A percentile compares a stretch with the other conserved stretches of the same genome.
These are phyloP conservation scores for Hygrophorus russula DNA, from an alignment of 768 basidiomycete species.

Conservation along the genomic window DNA sequence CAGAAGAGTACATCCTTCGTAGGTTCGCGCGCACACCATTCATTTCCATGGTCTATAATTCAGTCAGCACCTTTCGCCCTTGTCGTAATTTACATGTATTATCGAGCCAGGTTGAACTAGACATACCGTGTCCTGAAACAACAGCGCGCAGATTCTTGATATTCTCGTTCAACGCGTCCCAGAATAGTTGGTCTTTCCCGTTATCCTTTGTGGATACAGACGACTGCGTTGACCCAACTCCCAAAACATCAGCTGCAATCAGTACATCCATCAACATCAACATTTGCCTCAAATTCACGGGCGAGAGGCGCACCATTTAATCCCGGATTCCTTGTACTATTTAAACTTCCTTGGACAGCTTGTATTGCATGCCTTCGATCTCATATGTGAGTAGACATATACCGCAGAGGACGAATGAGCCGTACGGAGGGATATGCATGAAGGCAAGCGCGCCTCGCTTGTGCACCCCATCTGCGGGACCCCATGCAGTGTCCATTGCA, in stretches of 20 bases:
- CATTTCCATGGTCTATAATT: slow-evolving; percentile 57
- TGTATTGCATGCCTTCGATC: slow-evolving; percentile 24
- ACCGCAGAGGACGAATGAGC: slow-evolving; percentile 1
- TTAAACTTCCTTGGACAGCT: slow-evolving; percentile 22
- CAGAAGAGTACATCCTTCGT: slow-evolving; percentile 58
- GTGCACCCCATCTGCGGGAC: slow-evolving; percentile 24
- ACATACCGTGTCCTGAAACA: slow-evolving; percentile 61
- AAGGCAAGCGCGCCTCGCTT: slow-evolving; percentile 50
- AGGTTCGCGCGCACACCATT: slow-evolving; percentile 67
- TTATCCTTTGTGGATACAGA: slow-evolving; percentile 23
- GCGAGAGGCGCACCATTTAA: slow-evolving; percentile 25
- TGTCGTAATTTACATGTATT: not conserved
- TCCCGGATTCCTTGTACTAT: slow-evolving; percentile 28
- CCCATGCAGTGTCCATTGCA: slow-evolving; percentile 49
- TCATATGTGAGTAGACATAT: not conserved
- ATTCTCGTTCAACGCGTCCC: slow-evolving; percentile 43
- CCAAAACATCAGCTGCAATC: slow-evolving; percentile 36
- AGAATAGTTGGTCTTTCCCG: slow-evolving; percentile 50
- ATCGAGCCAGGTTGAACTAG: not conserved
- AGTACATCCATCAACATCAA: not conserved
- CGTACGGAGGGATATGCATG: slow-evolving; percentile 68
- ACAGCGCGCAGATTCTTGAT: slow-evolving; percentile 58
- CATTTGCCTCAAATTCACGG: not conserved
- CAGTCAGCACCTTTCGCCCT: too few species aligned
- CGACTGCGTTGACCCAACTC: slow-evolving; percentile 52